Percentiles rank a stretch among this genome's conserved stretches.
phyloP scores from a whole-genome alignment of 306 rosid genomes.

The Begonia loranthoides region DNA sequence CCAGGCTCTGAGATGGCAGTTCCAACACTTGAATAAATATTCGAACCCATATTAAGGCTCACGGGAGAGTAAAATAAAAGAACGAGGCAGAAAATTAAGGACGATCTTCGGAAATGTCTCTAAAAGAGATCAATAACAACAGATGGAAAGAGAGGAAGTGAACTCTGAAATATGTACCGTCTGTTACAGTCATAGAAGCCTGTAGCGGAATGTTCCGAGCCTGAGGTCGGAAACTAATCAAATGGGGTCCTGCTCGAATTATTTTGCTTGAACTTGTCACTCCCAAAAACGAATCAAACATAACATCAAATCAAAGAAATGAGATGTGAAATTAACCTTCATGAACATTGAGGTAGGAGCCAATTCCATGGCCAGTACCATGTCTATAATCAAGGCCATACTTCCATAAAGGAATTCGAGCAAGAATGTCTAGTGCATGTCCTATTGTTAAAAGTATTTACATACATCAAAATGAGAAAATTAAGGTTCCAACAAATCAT shows the following conservation, averaged over 20 bases:
- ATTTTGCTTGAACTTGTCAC: background rate
- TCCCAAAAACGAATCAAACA: background rate
- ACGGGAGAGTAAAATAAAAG: too few relatives aligned
- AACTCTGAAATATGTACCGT: constrained; percentile 49
- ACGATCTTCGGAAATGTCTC: background rate
- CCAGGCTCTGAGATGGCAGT: constrained; percentile 64
- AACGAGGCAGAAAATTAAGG: too few relatives aligned
- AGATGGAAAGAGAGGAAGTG: background rate
- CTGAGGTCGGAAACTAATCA: constrained; percentile 88
- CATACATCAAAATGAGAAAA: too few relatives aligned
- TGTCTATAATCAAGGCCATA: constrained; percentile 95
- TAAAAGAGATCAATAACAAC: background rate
- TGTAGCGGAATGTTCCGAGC: constrained; percentile 82
- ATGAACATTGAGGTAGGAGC: constrained; percentile 93
- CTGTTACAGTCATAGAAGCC: constrained; percentile 91
- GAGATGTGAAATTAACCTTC: constrained; percentile 47
- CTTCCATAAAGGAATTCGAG: constrained; percentile 92
- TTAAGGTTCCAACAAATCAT: too few relatives aligned
- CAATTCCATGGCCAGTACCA: constrained; percentile 99
- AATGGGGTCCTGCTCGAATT: constrained; percentile 68
- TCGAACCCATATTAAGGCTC: too few relatives aligned
- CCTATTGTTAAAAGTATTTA: constrained; percentile 20
- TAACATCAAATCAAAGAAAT: constrained; percentile 6
- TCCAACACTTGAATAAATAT: too few relatives aligned
- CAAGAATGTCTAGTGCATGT: constrained; percentile 75